phyloP scores from a whole-genome alignment of 2,329 filamentous ascomycete species.

The Tolypocladium sp. region DNA sequence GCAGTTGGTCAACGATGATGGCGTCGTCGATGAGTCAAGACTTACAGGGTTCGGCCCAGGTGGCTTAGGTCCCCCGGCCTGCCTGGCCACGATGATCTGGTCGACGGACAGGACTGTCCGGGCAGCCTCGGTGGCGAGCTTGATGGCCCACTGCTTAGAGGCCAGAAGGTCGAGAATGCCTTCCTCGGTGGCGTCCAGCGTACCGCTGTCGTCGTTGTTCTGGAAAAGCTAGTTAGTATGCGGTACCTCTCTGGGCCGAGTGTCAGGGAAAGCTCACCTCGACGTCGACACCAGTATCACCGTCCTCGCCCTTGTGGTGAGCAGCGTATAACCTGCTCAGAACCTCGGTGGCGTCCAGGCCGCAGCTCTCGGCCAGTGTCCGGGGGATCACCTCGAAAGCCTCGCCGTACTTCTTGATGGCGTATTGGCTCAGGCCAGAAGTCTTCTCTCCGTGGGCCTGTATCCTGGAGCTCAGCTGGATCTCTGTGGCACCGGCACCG shows the following conservation, averaged over 20 bases:
- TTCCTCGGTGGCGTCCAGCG: conserved; percentile 74
- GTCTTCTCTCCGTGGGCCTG: conserved; percentile 87
- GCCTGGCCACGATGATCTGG: conserved; percentile 96
- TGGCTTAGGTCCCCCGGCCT: conserved; percentile 94
- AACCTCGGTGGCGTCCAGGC: conserved; percentile 94
- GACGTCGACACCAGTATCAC: conserved; percentile 89
- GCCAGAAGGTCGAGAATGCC: conserved; percentile 89
- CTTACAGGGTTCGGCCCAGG: conserved; percentile 77
- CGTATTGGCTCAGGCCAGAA: conserved; percentile 85
- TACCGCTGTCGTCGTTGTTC: conserved; percentile 72
- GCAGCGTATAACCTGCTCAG: conserved; percentile 87
- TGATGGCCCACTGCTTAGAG: conserved; percentile 93
- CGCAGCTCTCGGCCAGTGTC: conserved; percentile 88
- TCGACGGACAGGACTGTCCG: conserved; percentile 92
- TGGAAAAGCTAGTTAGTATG: conserved; percentile 20
- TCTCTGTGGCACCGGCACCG: conserved; percentile 88
- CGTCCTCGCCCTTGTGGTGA: conserved; percentile 80
- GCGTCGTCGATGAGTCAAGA: conserved; percentile 4
- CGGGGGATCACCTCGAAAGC: conserved; percentile 96
- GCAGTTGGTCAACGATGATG: conserved; percentile 4
- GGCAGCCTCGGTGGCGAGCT: conserved; percentile 88
- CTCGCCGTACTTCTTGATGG: conserved; percentile 95
- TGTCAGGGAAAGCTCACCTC: conserved; percentile 44
- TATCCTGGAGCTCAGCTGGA: conserved; percentile 88
- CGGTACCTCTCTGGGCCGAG: too few relatives aligned